phyloP scores from a whole-genome alignment of 2,329 filamentous ascomycete species.

The Ampelomyces quisqualis region DNA sequence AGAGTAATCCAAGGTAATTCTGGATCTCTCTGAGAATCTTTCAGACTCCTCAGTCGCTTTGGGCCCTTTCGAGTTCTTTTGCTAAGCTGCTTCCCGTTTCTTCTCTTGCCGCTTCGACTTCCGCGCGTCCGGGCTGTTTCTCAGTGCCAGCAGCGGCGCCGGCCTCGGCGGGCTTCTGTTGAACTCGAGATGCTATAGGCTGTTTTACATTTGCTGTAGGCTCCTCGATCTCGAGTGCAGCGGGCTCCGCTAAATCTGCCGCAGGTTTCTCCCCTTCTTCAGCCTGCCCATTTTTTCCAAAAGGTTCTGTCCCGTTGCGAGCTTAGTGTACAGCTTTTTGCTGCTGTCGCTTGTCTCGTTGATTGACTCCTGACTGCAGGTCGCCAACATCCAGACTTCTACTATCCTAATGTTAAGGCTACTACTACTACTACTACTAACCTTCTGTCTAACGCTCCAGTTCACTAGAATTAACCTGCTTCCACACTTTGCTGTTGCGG shows the following conservation, averaged over 20 bases:
- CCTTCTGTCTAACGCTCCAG: no score
- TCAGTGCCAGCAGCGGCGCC: conserved; percentile 18
- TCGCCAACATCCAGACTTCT: conserved; percentile 30
- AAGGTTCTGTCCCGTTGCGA: conserved; percentile 9
- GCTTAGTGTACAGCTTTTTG: conserved; percentile 5
- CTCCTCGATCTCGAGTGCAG: conserved; percentile 4
- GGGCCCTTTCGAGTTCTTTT: conserved; percentile 23
- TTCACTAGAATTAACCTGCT: no score
- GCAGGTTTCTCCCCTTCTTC: conserved; percentile 6
- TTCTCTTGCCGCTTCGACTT: conserved; percentile 2
- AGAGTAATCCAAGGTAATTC: conserved; percentile 25
- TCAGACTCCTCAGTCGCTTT: conserved; percentile 36
- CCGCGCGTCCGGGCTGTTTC: conserved; percentile 22
- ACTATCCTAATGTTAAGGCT: no score
- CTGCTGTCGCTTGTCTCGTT: no score
- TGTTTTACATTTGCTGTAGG: conserved; percentile 6
- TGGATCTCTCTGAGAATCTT: conserved; percentile 31
- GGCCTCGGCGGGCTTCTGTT: background rate
- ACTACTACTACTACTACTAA: no score
- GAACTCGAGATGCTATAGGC: background rate
- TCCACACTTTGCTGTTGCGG: no score
- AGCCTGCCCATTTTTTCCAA: conserved; percentile 6
- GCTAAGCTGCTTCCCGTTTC: conserved; percentile 11
- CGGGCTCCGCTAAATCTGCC: conserved; percentile 7
- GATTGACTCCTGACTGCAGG: conserved; percentile 23